Conservation (phyloP, 345 rosid genomes). For the Xanthoceras sorbifolium region DNA sequence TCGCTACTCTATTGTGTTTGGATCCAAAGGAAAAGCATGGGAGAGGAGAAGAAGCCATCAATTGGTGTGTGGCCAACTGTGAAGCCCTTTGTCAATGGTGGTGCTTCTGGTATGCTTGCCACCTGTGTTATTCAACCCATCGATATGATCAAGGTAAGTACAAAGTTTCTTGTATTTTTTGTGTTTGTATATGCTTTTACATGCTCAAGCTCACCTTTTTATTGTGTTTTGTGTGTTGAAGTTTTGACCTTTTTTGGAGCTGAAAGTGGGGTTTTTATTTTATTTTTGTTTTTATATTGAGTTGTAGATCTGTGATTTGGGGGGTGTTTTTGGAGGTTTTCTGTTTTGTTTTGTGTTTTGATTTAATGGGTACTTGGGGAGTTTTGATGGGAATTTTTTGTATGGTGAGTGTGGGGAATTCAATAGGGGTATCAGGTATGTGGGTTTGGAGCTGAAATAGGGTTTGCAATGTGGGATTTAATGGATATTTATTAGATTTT, state of each 20-base stretch:
- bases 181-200: neutral
- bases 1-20: conserved; percentile 15
- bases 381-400: conserved; percentile 26
- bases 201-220: conserved; percentile 2
- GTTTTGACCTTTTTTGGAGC: conserved; percentile 8
- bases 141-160: conserved; percentile 89
- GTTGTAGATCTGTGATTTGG: conserved; percentile 46
- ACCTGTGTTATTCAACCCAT: conserved; percentile 98
- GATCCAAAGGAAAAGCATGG: conserved; percentile 40
- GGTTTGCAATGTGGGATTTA: conserved; percentile 26
- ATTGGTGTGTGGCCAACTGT: conserved; percentile 75
- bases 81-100: conserved; percentile 96
- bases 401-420: no score
- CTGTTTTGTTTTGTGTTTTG: neutral
- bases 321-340: conserved; percentile 3
- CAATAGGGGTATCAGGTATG: no score
- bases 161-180: neutral
- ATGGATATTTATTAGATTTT: conserved; percentile 3
- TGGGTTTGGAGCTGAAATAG: no score
- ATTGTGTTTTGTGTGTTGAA: neutral
- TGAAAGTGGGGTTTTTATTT: conserved; percentile 10
- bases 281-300: conserved; percentile 6
- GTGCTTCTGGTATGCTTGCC: conserved; percentile 97
- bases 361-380: neutral
- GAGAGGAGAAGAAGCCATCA: conserved; percentile 70